These are phyloP conservation scores for Globisporangium middletonii DNA, from an alignment of 352 stramenopile genomes.

Conservation along the genomic window DNA sequence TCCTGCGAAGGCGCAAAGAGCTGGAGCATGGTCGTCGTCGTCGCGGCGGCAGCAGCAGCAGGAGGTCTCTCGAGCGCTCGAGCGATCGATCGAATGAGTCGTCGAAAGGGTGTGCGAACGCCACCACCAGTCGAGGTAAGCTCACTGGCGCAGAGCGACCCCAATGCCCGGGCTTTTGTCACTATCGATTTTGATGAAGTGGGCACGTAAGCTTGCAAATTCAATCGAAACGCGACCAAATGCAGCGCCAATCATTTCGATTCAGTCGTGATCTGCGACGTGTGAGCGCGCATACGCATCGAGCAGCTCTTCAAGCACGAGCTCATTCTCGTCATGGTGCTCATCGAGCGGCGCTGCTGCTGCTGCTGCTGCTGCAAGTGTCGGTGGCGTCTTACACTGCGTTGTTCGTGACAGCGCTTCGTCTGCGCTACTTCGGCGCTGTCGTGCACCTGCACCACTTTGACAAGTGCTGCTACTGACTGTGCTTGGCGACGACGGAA, in stretches of 20 bases:
- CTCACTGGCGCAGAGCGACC: conserved; percentile 59
- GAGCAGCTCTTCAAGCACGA: conserved; percentile 16
- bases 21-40: conserved; percentile 38
- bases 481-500: conserved; percentile 8
- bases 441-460: neutral
- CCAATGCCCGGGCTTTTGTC: conserved; percentile 8
- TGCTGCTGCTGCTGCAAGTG: neutral
- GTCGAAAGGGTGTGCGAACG: neutral
- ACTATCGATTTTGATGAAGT: conserved; percentile 22
- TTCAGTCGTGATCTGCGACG: conserved; percentile 4
- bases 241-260: neutral
- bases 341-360: neutral
- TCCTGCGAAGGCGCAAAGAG: conserved; percentile 71
- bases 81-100: conserved; percentile 1
- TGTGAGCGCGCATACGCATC: conserved; percentile 12
- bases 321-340: conserved; percentile 5
- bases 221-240: neutral
- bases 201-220: conserved; percentile 1
- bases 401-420: neutral
- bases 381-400: neutral
- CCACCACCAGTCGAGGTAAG: conserved; percentile 11
- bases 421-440: neutral
- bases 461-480: neutral
- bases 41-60: neutral
- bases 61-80: neutral